phyloP scores from a whole-genome alignment of 305 asterid genomes.

The Vinca major region DNA sequence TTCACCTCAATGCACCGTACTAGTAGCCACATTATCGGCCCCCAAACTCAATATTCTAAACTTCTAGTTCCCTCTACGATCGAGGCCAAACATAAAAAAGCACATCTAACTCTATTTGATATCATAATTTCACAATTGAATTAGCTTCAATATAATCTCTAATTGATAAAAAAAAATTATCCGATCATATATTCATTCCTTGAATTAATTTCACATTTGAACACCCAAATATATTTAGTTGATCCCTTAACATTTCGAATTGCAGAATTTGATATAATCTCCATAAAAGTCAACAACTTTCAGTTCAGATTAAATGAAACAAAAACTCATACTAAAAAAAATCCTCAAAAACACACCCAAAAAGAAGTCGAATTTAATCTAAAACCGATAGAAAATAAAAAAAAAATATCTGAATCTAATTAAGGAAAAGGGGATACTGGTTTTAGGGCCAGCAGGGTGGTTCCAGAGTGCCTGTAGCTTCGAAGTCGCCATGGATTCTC shows the following conservation, averaged over 20 bases:
- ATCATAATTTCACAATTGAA: too few relatives aligned
- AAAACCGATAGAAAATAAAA: background rate
- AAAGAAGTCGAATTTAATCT: background rate
- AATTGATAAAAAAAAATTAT: background rate
- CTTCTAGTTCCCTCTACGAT: too few relatives aligned
- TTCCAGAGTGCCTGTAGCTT: conserved; percentile 69
- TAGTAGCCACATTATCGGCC: background rate
- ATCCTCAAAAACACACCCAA: background rate
- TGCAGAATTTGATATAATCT: conserved; percentile 1
- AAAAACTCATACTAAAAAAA: too few relatives aligned
- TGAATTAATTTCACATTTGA: background rate
- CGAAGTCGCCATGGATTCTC: conserved; percentile 52
- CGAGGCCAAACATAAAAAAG: background rate
- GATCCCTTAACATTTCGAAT: background rate
- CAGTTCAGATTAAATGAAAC: too few relatives aligned
- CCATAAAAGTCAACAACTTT: background rate
- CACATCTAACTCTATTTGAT: background rate
- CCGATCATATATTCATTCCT: background rate
- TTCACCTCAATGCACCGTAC: background rate
- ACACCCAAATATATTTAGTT: background rate
- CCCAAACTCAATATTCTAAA: too few relatives aligned
- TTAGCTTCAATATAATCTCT: too few relatives aligned
- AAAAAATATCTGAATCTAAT: background rate
- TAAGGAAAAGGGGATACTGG: conserved; percentile 30
- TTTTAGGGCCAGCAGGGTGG: conserved; percentile 89